Percentiles rank a stretch among this genome's conserved stretches.
Evolutionary conservation across 106 monocot genomes (phyloP).

Genomic region (Hemerocallis citrina): DNA sequence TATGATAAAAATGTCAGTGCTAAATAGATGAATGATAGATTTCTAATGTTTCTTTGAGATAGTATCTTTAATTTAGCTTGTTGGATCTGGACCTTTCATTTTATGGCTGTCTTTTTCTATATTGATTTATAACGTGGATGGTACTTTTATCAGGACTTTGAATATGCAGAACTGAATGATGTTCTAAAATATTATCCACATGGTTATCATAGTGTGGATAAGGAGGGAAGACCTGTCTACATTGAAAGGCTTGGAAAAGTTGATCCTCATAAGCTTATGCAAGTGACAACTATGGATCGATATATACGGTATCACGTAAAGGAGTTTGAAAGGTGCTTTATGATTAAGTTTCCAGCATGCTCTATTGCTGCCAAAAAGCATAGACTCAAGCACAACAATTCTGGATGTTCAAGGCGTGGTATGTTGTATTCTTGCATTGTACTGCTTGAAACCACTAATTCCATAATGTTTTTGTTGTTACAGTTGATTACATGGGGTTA

Average conservation of each 20-base stretch:
- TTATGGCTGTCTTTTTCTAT: not conserved
- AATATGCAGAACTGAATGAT: slow-evolving; percentile 42
- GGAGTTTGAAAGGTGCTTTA: slow-evolving; percentile 62
- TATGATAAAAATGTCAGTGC: no score
- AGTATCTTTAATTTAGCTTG: not conserved
- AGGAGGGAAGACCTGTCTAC: slow-evolving; percentile 76
- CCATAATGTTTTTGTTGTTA: slow-evolving; percentile 1
- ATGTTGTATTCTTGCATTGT: slow-evolving; percentile 43
- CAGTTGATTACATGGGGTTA: not conserved
- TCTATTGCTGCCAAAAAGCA: slow-evolving; percentile 79
- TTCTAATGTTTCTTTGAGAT: not conserved
- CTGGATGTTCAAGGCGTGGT: slow-evolving; percentile 88
- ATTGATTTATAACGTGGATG: not conserved
- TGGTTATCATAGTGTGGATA: slow-evolving; percentile 77
- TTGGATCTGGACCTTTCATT: not conserved
- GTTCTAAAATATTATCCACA: slow-evolving; percentile 74
- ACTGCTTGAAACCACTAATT: slow-evolving; percentile 1
- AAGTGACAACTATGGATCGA: slow-evolving; percentile 71
- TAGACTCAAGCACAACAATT: slow-evolving; percentile 72
- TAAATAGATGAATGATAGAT: not conserved
- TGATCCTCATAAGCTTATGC: slow-evolving; percentile 60
- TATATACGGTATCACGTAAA: slow-evolving; percentile 73
- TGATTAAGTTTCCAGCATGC: slow-evolving; percentile 66
- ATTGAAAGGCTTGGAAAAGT: slow-evolving; percentile 75
- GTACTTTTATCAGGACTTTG: slow-evolving; percentile 50